Evolutionary conservation across 2,329 filamentous ascomycete genomes (phyloP), one percentile per base, ranked within the genome.

Genomic region (Nemania sp.): DNA sequence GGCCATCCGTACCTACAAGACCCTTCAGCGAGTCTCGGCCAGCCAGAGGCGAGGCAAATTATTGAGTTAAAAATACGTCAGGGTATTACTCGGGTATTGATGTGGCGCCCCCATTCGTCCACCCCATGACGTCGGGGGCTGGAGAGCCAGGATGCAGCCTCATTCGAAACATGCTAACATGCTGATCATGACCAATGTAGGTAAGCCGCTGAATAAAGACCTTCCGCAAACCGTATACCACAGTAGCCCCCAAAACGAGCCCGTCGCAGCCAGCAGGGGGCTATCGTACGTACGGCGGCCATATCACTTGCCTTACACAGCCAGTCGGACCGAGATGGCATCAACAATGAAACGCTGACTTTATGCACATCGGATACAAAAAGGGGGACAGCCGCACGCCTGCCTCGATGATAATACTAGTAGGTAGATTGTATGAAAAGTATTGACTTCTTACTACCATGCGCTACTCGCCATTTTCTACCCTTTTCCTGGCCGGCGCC

Each of bases 381-480:
- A 50, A 58, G 25, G 49, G 25, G 20, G 25, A 37, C 29, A 20
- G n/a, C 12, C 47, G 34, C 40, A 17, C 18, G 10, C 15, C 29
- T 45, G 17, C 50, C 45, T 15, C 4, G n/a, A 34, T 4, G 5
- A 18, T 15, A 5, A 18, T 15, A 37, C 39, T 9, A 20, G n/a
- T 18, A 32, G 32, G 11, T 60, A 46, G 34, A 5, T 46, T 35
- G 18, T 25, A 35, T 39, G 32, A 47, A 37, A 49, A 42, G 25
- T 18, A 39, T 49, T 49, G n/a, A 35, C 20, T n/a, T 18, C 48
- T 52, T 48, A 47, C 48, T 57, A 63, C 35, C 47, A 72, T 72
- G 70, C 62, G 65, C 37, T 67, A 60, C 47, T 70, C 69, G 11
- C 10, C 67, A n/a, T 53, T 73, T 45, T 59, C 65, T 18, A 54